A percentile compares a stretch with the other conserved stretches of the same genome.
These are phyloP conservation scores for Globisporangium lucens DNA, from an alignment of 352 stramenopile genomes.

Conservation along the genomic window DNA sequence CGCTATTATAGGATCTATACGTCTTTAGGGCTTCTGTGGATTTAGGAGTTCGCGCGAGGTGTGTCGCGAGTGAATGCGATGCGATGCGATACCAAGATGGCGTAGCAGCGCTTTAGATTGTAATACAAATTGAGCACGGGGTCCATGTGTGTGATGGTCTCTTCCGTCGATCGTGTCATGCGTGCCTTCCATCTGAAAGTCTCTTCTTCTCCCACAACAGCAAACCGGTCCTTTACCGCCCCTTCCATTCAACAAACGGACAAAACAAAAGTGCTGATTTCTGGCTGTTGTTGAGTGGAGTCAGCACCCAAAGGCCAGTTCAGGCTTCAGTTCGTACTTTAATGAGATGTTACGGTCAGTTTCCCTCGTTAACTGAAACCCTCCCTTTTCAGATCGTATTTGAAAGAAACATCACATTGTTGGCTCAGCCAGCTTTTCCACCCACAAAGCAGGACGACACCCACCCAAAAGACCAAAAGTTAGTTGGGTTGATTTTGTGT, in stretches of 20 bases:
- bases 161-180: neutral
- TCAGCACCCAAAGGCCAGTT: neutral
- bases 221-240: neutral
- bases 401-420: neutral
- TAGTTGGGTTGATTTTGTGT: neutral
- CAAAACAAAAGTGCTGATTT: neutral
- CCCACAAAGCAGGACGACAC: neutral
- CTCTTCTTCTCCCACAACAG: constrained; percentile 6
- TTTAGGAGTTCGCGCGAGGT: neutral
- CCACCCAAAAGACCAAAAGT: neutral
- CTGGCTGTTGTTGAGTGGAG: neutral
- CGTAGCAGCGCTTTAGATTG: neutral
- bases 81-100: neutral
- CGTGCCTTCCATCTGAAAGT: neutral
- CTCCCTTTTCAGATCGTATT: neutral
- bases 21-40: neutral
- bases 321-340: neutral
- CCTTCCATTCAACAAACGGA: constrained; percentile 1
- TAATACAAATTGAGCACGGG: neutral
- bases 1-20: too few species aligned
- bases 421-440: neutral
- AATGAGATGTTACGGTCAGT: neutral
- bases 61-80: neutral
- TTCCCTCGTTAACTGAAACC: neutral
- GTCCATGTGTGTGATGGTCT: neutral